Evolutionary conservation across 148 eudicot species (phyloP).

Genomic region (Vaccinium darrowii): DNA sequence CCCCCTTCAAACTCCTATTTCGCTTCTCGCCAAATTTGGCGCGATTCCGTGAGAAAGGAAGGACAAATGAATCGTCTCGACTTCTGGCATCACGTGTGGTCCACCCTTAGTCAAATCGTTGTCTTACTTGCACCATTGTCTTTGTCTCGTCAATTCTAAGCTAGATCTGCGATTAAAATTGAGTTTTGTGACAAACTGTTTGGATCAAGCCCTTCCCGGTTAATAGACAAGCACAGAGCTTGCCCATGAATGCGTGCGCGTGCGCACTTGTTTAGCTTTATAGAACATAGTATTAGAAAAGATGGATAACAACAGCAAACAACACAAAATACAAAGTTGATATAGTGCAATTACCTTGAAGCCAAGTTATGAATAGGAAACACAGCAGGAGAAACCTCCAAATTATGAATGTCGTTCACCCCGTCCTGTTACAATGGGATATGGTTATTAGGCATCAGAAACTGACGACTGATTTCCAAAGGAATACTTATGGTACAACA

Average conservation of each 20-base stretch:
- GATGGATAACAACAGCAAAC: constrained; percentile 3
- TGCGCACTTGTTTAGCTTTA: no score
- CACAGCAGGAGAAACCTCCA: constrained; percentile 77
- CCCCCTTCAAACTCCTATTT: no score
- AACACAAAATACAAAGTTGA: not conserved
- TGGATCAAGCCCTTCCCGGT: no score
- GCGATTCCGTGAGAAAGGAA: no score
- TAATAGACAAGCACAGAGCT: constrained; percentile 14
- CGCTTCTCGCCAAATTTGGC: no score
- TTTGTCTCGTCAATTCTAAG: no score
- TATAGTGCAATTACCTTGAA: not conserved
- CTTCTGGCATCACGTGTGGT: no score
- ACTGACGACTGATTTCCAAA: not conserved
- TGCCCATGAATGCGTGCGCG: not conserved
- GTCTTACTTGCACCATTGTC: no score
- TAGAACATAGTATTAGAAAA: not conserved
- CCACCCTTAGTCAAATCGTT: no score
- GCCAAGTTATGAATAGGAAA: constrained; percentile 53
- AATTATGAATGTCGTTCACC: constrained; percentile 56
- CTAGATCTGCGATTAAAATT: no score
- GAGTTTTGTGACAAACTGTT: no score
- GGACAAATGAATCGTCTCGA: no score
- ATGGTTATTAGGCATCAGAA: constrained; percentile 2
- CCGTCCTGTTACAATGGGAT: constrained; percentile 51
- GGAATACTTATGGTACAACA: not conserved